Evolutionary conservation across 352 stramenopile genomes (phyloP), one percentile per base, ranked within the genome.

Genomic region (Phytophthora sojae): DNA sequence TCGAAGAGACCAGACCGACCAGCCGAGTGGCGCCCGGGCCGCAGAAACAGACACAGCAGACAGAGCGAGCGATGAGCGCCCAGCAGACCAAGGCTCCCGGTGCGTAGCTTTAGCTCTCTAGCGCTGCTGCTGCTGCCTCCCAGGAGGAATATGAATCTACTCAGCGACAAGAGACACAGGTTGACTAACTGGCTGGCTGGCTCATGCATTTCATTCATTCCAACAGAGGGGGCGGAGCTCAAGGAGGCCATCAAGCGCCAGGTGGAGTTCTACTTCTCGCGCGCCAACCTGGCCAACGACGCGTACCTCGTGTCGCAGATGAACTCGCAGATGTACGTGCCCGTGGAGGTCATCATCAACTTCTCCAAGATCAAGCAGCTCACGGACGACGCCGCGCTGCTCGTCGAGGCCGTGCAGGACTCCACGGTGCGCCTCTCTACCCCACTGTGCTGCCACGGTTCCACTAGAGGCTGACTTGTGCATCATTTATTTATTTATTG

Each of bases 231-330:
- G 61, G 80, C 88, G 50, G 85, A 91, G 59, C 76, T 97, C 39
- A 92, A 93, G 70, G 69, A 91, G 29, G 87, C 88, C 19, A 87
- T 97, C 67, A 92, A 94, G 72, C 77, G 77, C 69, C 91, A 97
- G 70, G 86, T 97, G 49, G 93, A 97, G 74, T 97, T 97, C 77
- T 98, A 97, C 80, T 97, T 98, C 65, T 97, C 91, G 37, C 88
- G 84, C 50, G 75, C 78, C 62, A 98, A 97, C 62, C 67, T 97
- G 21, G 79, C 85, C 55, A 97, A 91, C 58, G 90, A 97, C 61
- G 83, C 87, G 55, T 97, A 91, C 76, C 81, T 97, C 49, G 89
- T 97, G 21, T 94, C 88, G 60, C 88, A 97, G 60, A 97, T 97
- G 90, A 92, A 96, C 77, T 92, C 88, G 67, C 89, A 95, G 73